Evolutionary conservation across 2,329 filamentous ascomycete genomes (phyloP).

Genomic region (Fusarium sp.): DNA sequence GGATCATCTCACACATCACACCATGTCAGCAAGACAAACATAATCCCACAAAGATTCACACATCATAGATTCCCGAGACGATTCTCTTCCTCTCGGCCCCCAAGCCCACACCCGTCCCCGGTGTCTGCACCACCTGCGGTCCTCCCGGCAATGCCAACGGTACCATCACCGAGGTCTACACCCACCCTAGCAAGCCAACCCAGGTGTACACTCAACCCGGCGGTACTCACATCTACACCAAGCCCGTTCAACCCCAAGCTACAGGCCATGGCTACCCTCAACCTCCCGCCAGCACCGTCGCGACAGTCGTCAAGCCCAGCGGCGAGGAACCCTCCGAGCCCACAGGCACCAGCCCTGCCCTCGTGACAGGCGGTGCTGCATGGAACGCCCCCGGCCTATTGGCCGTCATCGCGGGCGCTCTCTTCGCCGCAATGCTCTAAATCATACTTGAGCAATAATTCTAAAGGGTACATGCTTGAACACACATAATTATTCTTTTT

Average conservation of each 20-base stretch:
- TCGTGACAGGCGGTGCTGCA: conserved; percentile 20
- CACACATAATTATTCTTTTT: conserved; percentile 20
- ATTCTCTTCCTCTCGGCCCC: too few relatives aligned
- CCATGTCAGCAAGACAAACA: too few relatives aligned
- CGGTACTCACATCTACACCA: conserved; percentile 1
- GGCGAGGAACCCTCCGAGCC: conserved; percentile 16
- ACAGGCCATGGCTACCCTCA: conserved; percentile 3
- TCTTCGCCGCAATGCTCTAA: conserved; percentile 26
- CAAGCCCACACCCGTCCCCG: conserved; percentile 42
- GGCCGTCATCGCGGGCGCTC: conserved; percentile 17
- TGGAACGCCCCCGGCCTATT: conserved; percentile 27
- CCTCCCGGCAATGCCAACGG: conserved; percentile 24
- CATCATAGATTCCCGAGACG: too few relatives aligned
- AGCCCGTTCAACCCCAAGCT: not conserved
- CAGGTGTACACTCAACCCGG: not conserved
- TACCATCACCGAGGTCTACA: conserved; percentile 2
- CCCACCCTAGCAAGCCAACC: conserved; percentile 1
- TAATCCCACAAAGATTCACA: too few relatives aligned
- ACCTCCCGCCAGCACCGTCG: conserved; percentile 20
- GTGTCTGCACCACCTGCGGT: conserved; percentile 39
- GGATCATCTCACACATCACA: too few relatives aligned
- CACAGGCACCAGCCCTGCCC: conserved; percentile 11
- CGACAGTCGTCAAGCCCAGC: conserved; percentile 27
- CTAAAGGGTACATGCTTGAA: conserved; percentile 2
- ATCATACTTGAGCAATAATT: not conserved